These are phyloP conservation scores for Calophaca sinica DNA, from an alignment of 306 rosid genomes.

Conservation along the genomic window DNA sequence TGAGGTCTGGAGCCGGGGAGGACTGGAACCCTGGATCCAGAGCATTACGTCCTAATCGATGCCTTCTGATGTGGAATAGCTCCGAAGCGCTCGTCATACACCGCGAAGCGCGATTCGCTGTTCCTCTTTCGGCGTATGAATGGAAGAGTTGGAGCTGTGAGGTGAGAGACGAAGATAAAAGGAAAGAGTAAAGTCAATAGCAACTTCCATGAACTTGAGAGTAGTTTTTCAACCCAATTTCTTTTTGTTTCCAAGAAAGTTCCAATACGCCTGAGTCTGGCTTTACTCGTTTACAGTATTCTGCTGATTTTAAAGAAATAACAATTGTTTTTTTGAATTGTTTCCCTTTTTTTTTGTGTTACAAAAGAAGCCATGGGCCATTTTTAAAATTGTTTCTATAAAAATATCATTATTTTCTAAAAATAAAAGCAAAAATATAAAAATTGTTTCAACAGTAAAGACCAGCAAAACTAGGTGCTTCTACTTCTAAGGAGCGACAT, in stretches of 20 bases:
- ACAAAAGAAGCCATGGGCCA: no score
- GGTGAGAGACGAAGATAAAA: neutral
- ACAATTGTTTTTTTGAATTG: no score
- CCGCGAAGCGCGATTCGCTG: constrained; percentile 13
- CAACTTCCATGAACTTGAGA: neutral
- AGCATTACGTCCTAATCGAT: constrained; percentile 69
- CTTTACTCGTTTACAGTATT: no score
- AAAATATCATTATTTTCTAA: no score
- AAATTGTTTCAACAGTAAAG: no score
- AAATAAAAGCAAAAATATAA: no score
- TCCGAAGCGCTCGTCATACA: constrained; percentile 99
- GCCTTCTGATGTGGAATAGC: constrained; percentile 73
- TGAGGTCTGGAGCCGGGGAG: constrained; percentile 32
- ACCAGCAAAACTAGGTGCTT: no score
- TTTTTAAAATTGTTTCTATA: no score
- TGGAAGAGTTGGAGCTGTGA: neutral
- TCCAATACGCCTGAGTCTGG: neutral
- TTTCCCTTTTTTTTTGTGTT: no score
- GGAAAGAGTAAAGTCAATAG: neutral
- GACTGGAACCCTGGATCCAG: constrained; percentile 54
- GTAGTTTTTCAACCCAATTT: neutral
- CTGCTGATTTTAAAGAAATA: no score
- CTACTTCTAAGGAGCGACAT: no score
- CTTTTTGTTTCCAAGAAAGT: constrained; percentile 7
- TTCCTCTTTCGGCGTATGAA: neutral